phyloP scores from a whole-genome alignment of 2,329 filamentous ascomycete species.

The Arthrocladium fulminans region DNA sequence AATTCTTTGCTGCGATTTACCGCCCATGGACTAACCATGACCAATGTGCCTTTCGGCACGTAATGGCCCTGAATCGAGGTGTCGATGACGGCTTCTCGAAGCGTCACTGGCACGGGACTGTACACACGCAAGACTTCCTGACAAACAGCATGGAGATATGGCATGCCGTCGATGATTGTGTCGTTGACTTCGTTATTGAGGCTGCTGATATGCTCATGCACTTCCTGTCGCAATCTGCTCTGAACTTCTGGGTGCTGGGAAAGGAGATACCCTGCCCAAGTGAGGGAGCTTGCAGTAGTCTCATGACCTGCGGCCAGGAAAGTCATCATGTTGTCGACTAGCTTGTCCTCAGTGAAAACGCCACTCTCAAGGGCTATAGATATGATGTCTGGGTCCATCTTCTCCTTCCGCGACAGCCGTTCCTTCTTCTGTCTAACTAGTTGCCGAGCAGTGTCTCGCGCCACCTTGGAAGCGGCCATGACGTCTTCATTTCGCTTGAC shows the following conservation, averaged over 20 bases:
- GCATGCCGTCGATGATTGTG: conserved; percentile 58
- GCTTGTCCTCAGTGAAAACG: conserved; percentile 65
- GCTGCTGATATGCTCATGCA: conserved; percentile 21
- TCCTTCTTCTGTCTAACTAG: conserved; percentile 64
- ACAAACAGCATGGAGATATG: conserved; percentile 71
- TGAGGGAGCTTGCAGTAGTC: conserved; percentile 25
- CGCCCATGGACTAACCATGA: conserved; percentile 58
- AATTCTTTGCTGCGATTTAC: conserved; percentile 59
- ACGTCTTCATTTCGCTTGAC: conserved; percentile 62
- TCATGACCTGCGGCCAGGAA: conserved; percentile 61
- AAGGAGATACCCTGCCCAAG: conserved; percentile 26
- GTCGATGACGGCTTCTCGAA: conserved; percentile 56
- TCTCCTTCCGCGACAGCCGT: conserved; percentile 40
- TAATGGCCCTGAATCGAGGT: conserved; percentile 56
- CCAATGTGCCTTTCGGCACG: conserved; percentile 60
- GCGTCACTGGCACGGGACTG: conserved; percentile 61
- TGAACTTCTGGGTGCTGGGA: conserved; percentile 24
- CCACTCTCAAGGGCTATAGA: conserved; percentile 70
- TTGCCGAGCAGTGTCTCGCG: conserved; percentile 58
- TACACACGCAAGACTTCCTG: conserved; percentile 68
- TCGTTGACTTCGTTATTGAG: conserved; percentile 25
- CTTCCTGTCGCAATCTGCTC: conserved; percentile 23
- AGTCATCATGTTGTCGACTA: conserved; percentile 86
- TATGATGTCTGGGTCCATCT: conserved; percentile 62
- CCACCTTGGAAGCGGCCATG: conserved; percentile 44